Conservation (phyloP, 495 filamentous ascomycete genomes). For the Penicillium longicatenatum region DNA sequence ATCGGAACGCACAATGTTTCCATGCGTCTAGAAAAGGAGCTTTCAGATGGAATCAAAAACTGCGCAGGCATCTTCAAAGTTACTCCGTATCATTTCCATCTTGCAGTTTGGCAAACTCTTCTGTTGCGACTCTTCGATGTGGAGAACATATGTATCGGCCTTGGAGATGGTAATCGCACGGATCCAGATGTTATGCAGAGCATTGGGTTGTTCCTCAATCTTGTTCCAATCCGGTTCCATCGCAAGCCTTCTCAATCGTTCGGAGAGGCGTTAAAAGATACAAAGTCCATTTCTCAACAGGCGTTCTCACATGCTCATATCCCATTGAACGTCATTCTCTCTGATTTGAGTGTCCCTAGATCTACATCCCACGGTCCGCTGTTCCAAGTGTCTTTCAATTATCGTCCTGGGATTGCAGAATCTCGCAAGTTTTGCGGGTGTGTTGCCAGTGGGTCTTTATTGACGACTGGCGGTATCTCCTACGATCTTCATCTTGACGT, state of each 20-base stretch:
- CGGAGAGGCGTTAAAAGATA: slow-evolving; percentile 9
- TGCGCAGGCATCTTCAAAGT: slow-evolving; percentile 22
- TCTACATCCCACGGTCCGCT: slow-evolving; percentile 34
- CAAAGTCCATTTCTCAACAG: slow-evolving; percentile 19
- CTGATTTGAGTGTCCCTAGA: slow-evolving; percentile 33
- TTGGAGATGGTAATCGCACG: slow-evolving; percentile 44
- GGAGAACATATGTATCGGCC: slow-evolving; percentile 44
- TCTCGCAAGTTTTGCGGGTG: slow-evolving; percentile 23
- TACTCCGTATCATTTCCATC: slow-evolving; percentile 48
- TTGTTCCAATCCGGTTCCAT: slow-evolving; percentile 45
- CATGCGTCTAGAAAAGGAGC: slow-evolving; percentile 15
- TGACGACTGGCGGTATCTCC: slow-evolving; percentile 27
- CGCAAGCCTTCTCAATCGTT: slow-evolving; percentile 14
- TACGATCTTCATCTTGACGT: slow-evolving; percentile 29
- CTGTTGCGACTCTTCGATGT: slow-evolving; percentile 28
- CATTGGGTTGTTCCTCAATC: slow-evolving; percentile 50
- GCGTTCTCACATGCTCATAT: slow-evolving; percentile 26
- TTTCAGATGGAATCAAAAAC: slow-evolving; percentile 20
- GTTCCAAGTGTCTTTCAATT: slow-evolving; percentile 48
- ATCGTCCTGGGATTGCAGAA: slow-evolving; percentile 23
- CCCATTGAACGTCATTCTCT: slow-evolving; percentile 49
- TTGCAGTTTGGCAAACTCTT: slow-evolving; percentile 38
- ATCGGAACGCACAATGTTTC: slow-evolving; percentile 15
- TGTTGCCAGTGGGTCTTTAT: slow-evolving; percentile 13
- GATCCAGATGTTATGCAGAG: slow-evolving; percentile 24